Conservation (phyloP, 805 yeast species). For the Yamadazyma paraphyllophila region DNA sequence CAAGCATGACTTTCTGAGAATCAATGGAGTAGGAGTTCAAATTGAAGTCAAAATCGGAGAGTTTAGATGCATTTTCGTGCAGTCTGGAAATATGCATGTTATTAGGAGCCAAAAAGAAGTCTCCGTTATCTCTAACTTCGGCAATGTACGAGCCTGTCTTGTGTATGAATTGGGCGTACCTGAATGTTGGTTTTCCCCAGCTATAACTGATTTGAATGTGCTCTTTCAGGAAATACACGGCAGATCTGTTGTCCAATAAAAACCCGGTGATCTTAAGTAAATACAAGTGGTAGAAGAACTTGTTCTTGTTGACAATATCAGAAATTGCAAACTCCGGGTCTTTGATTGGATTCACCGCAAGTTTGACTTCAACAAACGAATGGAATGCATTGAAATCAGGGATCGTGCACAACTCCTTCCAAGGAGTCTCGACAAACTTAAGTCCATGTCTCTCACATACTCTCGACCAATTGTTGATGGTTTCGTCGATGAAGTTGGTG, state of each 20-base stretch:
- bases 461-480: constrained; percentile 60
- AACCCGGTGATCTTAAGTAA: constrained; percentile 70
- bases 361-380: constrained; percentile 67
- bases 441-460: constrained; percentile 84
- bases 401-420: constrained; percentile 77
- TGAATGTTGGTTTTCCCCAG: constrained; percentile 87
- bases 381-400: constrained; percentile 84
- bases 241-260: constrained; percentile 76
- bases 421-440: constrained; percentile 78
- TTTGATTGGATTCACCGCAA: constrained; percentile 71
- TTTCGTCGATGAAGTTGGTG: constrained; percentile 51
- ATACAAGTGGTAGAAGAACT: constrained; percentile 74
- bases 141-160: constrained; percentile 86
- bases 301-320: constrained; percentile 47
- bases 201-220: constrained; percentile 72
- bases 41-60: constrained; percentile 22
- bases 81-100: constrained; percentile 77
- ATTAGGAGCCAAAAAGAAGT: constrained; percentile 80
- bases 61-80: constrained; percentile 39
- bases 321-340: constrained; percentile 49
- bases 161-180: constrained; percentile 87
- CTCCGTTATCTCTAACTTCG: constrained; percentile 77
- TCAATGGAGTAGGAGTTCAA: constrained; percentile 44
- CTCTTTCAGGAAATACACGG: constrained; percentile 54
- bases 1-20: constrained; percentile 71